Conservation (phyloP, 257 asterid genomes). For the Eustoma russellianum region DNA sequence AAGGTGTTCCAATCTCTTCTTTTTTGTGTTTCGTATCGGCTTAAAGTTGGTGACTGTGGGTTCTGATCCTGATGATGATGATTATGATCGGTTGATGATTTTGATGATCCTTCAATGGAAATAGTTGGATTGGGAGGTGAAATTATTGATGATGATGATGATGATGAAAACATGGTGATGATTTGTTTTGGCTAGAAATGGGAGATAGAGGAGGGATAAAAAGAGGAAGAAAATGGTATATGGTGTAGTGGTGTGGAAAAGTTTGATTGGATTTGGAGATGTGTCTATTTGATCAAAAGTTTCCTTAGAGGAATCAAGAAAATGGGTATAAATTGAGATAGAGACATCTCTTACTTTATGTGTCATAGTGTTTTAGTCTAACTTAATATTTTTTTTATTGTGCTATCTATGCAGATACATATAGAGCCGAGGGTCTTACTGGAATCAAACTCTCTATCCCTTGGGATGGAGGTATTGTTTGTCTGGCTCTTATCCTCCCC, state of each 20-base stretch:
- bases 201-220: conserved; percentile 7
- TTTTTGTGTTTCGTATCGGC: conserved; percentile 87
- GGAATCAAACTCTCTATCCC: too few relatives aligned
- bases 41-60: conserved; percentile 29
- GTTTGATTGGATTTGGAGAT: too few relatives aligned
- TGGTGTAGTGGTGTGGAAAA: conserved; percentile 36
- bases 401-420: too few relatives aligned
- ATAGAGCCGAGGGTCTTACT: too few relatives aligned
- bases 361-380: too few relatives aligned
- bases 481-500: too few relatives aligned
- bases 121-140: conserved; percentile 13
- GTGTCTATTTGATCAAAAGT: too few relatives aligned
- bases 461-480: too few relatives aligned
- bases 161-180: conserved; percentile 31
- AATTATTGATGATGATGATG: conserved; percentile 20
- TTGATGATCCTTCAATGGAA: conserved; percentile 29
- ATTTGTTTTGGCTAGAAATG: conserved; percentile 20
- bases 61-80: conserved; percentile 10
- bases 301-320: too few relatives aligned
- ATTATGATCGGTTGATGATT: conserved; percentile 18
- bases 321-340: too few relatives aligned
- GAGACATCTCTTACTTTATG: too few relatives aligned
- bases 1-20: conserved; percentile 91
- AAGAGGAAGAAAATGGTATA: conserved; percentile 26
- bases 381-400: too few relatives aligned